Conservation (phyloP, 495 filamentous ascomycete genomes). For the Neurospora sp. region DNA sequence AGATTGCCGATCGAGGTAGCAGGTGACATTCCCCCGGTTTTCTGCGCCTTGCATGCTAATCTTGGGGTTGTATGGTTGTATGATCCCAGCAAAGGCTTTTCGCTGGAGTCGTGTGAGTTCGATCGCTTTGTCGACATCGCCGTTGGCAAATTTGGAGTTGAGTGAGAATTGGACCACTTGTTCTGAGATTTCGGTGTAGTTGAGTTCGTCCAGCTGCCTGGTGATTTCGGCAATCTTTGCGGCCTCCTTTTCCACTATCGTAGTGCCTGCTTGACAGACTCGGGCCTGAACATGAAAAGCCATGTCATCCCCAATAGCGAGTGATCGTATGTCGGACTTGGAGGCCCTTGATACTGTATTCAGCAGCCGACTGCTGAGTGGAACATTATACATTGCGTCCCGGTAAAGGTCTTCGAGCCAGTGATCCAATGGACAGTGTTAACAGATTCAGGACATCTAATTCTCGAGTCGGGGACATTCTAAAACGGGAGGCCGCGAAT, state of each 20-base stretch:
- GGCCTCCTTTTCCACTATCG: constrained; percentile 40
- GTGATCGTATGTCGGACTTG: too few relatives aligned
- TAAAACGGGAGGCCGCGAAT: neutral
- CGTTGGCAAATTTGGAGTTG: constrained; percentile 49
- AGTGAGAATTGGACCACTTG: constrained; percentile 65
- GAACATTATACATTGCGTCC: too few relatives aligned
- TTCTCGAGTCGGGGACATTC: neutral
- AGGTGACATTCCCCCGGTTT: constrained; percentile 78
- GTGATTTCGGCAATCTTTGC: constrained; percentile 48
- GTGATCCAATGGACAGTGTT: neutral
- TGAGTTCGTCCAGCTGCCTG: constrained; percentile 39
- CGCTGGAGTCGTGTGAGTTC: constrained; percentile 65
- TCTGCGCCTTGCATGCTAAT: constrained; percentile 74
- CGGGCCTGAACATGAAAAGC: constrained; percentile 45
- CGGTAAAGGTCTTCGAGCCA: neutral
- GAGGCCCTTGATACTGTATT: too few relatives aligned
- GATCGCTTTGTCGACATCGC: constrained; percentile 64
- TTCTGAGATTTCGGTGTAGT: constrained; percentile 45
- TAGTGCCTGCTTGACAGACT: constrained; percentile 39
- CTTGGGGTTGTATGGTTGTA: constrained; percentile 59
- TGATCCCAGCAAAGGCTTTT: constrained; percentile 69
- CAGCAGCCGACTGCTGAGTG: too few relatives aligned
- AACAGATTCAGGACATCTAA: neutral
- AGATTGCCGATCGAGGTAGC: constrained; percentile 61
- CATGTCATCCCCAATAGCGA: constrained; percentile 35